These are phyloP conservation scores for Lyophyllum shimeji DNA, from an alignment of 768 basidiomycete genomes.

Conservation along the genomic window DNA sequence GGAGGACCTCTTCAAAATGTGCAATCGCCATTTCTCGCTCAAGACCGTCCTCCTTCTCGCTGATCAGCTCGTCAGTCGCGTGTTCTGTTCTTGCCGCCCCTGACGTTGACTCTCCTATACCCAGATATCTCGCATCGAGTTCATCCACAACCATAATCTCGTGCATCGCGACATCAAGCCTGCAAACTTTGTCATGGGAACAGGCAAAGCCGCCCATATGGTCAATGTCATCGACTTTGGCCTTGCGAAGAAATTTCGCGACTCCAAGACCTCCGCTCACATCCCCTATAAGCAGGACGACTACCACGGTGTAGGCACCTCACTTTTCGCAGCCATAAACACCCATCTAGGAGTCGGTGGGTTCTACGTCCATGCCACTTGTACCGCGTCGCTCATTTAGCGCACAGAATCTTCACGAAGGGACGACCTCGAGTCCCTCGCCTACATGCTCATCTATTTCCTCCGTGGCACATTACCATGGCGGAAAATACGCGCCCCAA, in stretches of 20 bases:
- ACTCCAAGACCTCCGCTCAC: conserved; percentile 61
- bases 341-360: conserved; percentile 75
- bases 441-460: conserved; percentile 85
- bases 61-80: conserved; percentile 81
- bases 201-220: conserved; percentile 47
- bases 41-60: conserved; percentile 93
- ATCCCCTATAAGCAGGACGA: conserved; percentile 73
- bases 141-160: conserved; percentile 92
- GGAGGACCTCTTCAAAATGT: conserved; percentile 85
- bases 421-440: conserved; percentile 77
- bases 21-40: conserved; percentile 89
- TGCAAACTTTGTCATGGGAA: conserved; percentile 98
- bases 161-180: conserved; percentile 98
- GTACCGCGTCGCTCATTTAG: background rate
- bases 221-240: conserved; percentile 95
- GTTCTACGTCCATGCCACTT: conserved; percentile 21
- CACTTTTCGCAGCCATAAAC: conserved; percentile 72
- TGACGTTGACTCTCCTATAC: conserved; percentile 9
- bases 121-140: conserved; percentile 93
- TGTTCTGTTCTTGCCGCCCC: conserved; percentile 10
- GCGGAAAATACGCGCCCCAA: conserved; percentile 66
- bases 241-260: conserved; percentile 77
- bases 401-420: conserved; percentile 66
- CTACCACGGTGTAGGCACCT: conserved; percentile 79
- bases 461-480: conserved; percentile 76